A percentile compares a stretch with the other conserved stretches of the same genome.
Evolutionary conservation across 257 asterid genomes (phyloP).

Genomic region (Ophiorrhiza pumila): DNA sequence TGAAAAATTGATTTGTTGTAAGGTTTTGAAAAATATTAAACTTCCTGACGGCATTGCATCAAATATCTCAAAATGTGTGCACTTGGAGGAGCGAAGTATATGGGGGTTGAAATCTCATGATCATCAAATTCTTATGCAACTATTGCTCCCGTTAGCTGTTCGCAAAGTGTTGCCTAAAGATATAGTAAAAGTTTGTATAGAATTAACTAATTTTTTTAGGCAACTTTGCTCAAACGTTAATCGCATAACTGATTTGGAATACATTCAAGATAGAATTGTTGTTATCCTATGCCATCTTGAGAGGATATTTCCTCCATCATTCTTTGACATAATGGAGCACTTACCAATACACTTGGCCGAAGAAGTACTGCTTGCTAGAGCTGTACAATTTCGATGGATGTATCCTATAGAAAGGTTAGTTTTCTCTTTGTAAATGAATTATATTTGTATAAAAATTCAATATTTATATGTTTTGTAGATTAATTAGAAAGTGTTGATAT

Average conservation of each 20-base stretch:
- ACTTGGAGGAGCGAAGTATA: background rate
- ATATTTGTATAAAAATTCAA: no score
- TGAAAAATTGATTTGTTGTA: background rate
- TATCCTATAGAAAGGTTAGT: background rate
- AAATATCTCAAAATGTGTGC: background rate
- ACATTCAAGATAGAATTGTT: no score
- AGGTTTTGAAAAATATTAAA: background rate
- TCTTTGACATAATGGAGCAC: slow-evolving; percentile 6
- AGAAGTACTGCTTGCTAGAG: background rate
- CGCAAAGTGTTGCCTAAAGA: background rate
- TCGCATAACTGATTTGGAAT: no score
- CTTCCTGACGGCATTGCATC: background rate
- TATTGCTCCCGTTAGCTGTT: background rate
- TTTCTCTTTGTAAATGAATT: background rate
- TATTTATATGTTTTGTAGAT: no score
- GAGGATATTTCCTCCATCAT: background rate
- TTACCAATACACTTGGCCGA: background rate
- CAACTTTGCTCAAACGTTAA: no score
- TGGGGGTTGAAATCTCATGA: background rate
- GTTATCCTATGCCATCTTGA: background rate
- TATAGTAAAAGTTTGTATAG: background rate
- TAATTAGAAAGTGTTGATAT: no score
- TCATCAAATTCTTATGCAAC: background rate
- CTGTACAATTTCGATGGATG: background rate
- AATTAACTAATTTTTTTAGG: background rate